Percentiles rank a stretch among this genome's conserved stretches.
Conservation (phyloP, 768 basidiomycete species). For the Xerocomellus intermedius region DNA sequence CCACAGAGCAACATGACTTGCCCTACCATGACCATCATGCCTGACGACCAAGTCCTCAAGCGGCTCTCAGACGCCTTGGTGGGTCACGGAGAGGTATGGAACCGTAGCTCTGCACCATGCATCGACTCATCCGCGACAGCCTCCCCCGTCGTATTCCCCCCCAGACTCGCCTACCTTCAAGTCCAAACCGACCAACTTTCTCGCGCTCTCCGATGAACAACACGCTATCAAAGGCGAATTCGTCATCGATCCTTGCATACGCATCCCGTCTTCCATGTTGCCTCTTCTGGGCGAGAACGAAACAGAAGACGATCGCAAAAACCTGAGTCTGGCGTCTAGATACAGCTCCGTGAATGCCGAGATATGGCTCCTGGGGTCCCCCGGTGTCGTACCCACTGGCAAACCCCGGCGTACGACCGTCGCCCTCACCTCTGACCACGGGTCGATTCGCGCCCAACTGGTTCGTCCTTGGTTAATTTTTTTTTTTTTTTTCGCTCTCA, state of each 20-base stretch:
- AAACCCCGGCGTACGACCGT: conserved; percentile 19
- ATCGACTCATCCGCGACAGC: conserved; percentile 4
- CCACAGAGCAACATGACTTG: neutral
- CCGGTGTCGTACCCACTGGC: conserved; percentile 3
- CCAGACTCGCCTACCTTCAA: conserved; percentile 14
- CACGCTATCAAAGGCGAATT: conserved; percentile 30
- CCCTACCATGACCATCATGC: conserved; percentile 6
- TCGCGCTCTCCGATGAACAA: conserved; percentile 11
- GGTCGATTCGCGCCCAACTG: conserved; percentile 16
- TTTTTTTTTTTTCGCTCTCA: neutral
- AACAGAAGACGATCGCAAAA: conserved; percentile 39
- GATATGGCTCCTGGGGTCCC: conserved; percentile 34
- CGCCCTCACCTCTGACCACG: conserved; percentile 16
- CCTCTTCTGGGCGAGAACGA: conserved; percentile 37
- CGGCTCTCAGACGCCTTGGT: too few relatives aligned
- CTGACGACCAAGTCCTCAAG: neutral
- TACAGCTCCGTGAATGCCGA: conserved; percentile 40
- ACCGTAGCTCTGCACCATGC: too few relatives aligned
- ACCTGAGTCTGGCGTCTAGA: conserved; percentile 34
- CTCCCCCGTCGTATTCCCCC: conserved; percentile 25
- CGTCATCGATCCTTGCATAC: conserved; percentile 43
- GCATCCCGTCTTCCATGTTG: conserved; percentile 40
- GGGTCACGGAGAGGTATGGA: too few relatives aligned
- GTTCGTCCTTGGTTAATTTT: conserved; percentile 10
- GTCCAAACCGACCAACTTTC: conserved; percentile 28